These are phyloP conservation scores for Trichoderma arundinaceum DNA, from an alignment of 2,329 filamentous ascomycete genomes.

Conservation along the genomic window DNA sequence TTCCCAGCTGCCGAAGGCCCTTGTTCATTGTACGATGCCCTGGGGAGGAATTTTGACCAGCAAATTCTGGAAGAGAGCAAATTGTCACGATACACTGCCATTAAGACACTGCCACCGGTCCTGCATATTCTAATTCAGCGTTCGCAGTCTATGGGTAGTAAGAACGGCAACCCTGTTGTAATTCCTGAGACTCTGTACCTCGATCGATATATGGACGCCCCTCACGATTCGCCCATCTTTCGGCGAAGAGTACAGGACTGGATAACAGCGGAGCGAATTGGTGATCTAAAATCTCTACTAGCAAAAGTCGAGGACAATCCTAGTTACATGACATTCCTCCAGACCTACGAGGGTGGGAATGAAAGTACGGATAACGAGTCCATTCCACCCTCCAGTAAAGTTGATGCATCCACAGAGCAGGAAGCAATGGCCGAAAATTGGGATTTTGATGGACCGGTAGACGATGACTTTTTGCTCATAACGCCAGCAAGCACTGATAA, in stretches of 20 bases:
- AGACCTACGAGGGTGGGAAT: conserved; percentile 39
- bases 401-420: conserved; percentile 14
- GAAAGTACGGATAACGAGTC: conserved; percentile 27
- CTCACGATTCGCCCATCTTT: conserved; percentile 65
- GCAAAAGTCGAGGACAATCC: conserved; percentile 39
- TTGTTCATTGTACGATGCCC: conserved; percentile 78
- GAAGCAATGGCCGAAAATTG: conserved; percentile 35
- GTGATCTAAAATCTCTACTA: conserved; percentile 54
- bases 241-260: conserved; percentile 72
- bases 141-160: conserved; percentile 73
- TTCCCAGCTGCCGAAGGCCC: conserved; percentile 57
- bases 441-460: conserved; percentile 49
- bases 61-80: conserved; percentile 73
- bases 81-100: conserved; percentile 69
- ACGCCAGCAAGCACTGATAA: conserved; percentile 31
- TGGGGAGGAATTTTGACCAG: conserved; percentile 84
- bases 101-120: conserved; percentile 79
- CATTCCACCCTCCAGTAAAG: conserved; percentile 1
- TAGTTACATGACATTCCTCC: conserved; percentile 40
- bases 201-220: conserved; percentile 82
- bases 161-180: conserved; percentile 77
- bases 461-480: conserved; percentile 46
- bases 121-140: conserved; percentile 90
- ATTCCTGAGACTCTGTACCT: conserved; percentile 84
- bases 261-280: conserved; percentile 71